These are phyloP conservation scores for Trichoderma sp. DNA, from an alignment of 2,329 filamentous ascomycete genomes.

Conservation along the genomic window DNA sequence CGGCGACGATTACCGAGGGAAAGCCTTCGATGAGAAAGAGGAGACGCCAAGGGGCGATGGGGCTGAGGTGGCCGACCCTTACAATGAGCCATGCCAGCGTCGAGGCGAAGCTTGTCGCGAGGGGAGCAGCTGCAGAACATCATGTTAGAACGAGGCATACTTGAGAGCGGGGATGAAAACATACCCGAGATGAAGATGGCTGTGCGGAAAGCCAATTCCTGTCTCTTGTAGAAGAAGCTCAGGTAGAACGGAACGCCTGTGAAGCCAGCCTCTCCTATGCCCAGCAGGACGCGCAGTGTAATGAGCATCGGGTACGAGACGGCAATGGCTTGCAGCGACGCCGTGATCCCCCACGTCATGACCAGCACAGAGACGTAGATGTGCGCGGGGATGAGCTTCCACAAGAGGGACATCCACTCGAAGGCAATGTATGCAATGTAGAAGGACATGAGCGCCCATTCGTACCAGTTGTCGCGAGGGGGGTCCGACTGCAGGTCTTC, in stretches of 20 bases:
- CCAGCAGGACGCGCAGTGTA: constrained; percentile 57
- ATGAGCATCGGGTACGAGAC: constrained; percentile 64
- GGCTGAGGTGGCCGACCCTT: constrained; percentile 62
- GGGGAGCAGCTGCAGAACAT: constrained; percentile 68
- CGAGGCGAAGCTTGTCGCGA: constrained; percentile 78
- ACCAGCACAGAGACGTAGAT: constrained; percentile 64
- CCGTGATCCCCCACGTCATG: constrained; percentile 75
- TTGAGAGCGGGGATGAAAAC: constrained; percentile 20
- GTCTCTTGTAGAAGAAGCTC: constrained; percentile 63
- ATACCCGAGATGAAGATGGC: constrained; percentile 79
- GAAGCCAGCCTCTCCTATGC: constrained; percentile 67
- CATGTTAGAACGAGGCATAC: constrained; percentile 36
- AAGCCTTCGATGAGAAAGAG: constrained; percentile 85
- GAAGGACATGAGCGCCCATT: constrained; percentile 62
- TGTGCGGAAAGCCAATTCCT: constrained; percentile 80
- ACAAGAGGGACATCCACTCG: constrained; percentile 66
- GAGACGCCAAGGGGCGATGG: constrained; percentile 81
- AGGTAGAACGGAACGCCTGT: constrained; percentile 65
- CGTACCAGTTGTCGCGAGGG: constrained; percentile 53
- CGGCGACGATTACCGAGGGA: constrained; percentile 73
- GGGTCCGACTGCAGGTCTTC: constrained; percentile 57
- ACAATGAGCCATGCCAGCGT: constrained; percentile 79
- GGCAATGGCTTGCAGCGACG: constrained; percentile 69
- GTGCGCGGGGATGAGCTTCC: constrained; percentile 61
- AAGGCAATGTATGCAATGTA: constrained; percentile 65